phyloP scores from a whole-genome alignment of 2,329 filamentous ascomycete species.

The Clarireedia homoeocarpa region DNA sequence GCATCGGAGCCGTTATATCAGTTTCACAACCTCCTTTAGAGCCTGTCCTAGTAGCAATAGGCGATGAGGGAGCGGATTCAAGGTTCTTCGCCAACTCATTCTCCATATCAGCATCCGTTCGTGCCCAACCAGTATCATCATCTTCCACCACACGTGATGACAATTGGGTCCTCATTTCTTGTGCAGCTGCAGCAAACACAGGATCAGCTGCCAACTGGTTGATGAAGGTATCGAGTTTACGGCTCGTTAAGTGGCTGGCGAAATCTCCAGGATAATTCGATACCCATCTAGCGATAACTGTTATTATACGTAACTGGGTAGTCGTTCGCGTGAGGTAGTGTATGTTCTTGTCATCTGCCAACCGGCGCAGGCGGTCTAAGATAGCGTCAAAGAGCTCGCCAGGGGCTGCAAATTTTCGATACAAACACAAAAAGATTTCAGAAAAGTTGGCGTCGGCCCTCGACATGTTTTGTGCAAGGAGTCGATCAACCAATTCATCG shows the following conservation, averaged over 20 bases:
- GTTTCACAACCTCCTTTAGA: slow-evolving; percentile 7
- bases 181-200: slow-evolving; percentile 76
- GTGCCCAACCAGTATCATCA: slow-evolving; percentile 91
- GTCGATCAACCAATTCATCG: slow-evolving; percentile 76
- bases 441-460: slow-evolving; percentile 85
- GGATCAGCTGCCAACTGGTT: slow-evolving; percentile 64
- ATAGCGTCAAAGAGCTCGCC: slow-evolving; percentile 70
- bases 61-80: slow-evolving; percentile 19
- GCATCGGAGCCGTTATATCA: background rate
- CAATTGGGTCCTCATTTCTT: slow-evolving; percentile 75
- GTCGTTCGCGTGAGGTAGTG: slow-evolving; percentile 70
- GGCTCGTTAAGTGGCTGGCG: slow-evolving; percentile 66
- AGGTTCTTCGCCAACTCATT: slow-evolving; percentile 16
- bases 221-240: slow-evolving; percentile 68
- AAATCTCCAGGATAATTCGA: slow-evolving; percentile 89
- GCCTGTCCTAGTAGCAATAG: slow-evolving; percentile 14
- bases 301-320: slow-evolving; percentile 74
- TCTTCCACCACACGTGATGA: slow-evolving; percentile 69
- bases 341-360: slow-evolving; percentile 57
- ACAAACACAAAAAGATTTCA: slow-evolving; percentile 83
- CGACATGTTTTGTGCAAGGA: slow-evolving; percentile 73
- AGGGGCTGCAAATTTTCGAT: slow-evolving; percentile 87
- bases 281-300: slow-evolving; percentile 83
- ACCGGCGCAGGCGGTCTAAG: slow-evolving; percentile 63
- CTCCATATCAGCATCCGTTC: slow-evolving; percentile 55